Conservation (phyloP, 768 basidiomycete genomes). For the Phaeolepiota aurea region DNA sequence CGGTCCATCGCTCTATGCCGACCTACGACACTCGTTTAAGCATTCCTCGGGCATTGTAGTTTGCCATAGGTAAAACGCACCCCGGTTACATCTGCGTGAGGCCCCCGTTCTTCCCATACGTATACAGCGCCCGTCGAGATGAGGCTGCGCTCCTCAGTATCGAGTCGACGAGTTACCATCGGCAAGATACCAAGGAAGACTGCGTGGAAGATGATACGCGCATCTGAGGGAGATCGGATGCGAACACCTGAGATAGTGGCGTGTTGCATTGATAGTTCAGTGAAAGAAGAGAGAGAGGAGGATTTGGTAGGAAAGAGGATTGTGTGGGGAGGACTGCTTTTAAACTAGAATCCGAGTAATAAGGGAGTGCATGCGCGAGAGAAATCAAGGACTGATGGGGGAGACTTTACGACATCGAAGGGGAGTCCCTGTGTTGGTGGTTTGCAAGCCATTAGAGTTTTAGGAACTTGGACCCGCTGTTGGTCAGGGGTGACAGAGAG, state of each 20-base stretch:
- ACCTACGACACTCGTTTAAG: constrained; percentile 31
- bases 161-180: constrained; percentile 69
- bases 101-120: constrained; percentile 80
- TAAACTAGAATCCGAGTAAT: constrained; percentile 23
- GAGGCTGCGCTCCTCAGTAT: constrained; percentile 64
- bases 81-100: constrained; percentile 64
- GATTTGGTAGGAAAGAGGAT: constrained; percentile 9
- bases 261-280: constrained; percentile 30
- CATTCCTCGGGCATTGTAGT: background rate
- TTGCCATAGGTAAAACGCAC: constrained; percentile 27
- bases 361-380: constrained; percentile 20
- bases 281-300: constrained; percentile 9
- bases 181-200: constrained; percentile 61
- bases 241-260: constrained; percentile 44
- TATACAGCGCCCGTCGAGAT: constrained; percentile 73
- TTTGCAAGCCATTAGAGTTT: constrained; percentile 41
- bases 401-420: constrained; percentile 29
- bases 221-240: constrained; percentile 43
- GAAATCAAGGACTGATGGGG: constrained; percentile 32
- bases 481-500: constrained; percentile 21
- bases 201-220: constrained; percentile 64
- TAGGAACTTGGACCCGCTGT: constrained; percentile 25
- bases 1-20: constrained; percentile 79
- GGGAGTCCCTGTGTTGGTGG: constrained; percentile 19
- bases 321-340: constrained; percentile 15